Percentiles rank a stretch among this genome's conserved stretches.
Evolutionary conservation across 2,329 filamentous ascomycete species (phyloP).

Genomic region (Aschersonia sp.): DNA sequence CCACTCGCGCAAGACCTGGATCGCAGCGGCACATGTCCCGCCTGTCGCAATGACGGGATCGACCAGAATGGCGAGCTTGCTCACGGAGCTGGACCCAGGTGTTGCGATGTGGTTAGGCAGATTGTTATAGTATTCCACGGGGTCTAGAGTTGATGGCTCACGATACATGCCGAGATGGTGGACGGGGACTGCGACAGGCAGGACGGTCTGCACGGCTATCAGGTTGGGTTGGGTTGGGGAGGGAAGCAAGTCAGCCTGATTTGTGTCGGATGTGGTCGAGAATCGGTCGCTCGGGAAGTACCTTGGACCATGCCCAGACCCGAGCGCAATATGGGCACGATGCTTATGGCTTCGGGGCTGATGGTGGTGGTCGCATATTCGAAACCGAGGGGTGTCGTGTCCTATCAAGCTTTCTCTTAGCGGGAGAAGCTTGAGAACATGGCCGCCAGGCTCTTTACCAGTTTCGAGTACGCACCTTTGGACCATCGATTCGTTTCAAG

Average conservation of each 20-base stretch:
- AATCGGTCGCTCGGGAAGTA: conserved; percentile 13
- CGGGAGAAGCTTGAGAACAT: no score
- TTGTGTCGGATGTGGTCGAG: not conserved
- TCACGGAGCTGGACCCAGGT: conserved; percentile 15
- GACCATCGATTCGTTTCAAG: conserved; percentile 40
- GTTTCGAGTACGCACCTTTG: conserved; percentile 37
- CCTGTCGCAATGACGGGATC: conserved; percentile 93
- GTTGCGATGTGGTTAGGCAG: conserved; percentile 56
- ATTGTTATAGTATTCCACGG: conserved; percentile 97
- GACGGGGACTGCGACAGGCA: conserved; percentile 66
- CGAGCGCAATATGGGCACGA: conserved; percentile 86
- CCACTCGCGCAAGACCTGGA: conserved; percentile 83
- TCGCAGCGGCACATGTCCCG: conserved; percentile 76
- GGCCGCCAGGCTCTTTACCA: no score
- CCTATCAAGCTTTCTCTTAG: conserved; percentile 29
- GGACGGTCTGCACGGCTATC: conserved; percentile 63
- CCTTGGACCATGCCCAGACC: conserved; percentile 85
- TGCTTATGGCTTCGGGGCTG: conserved; percentile 52
- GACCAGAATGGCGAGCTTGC: conserved; percentile 62
- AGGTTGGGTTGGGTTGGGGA: not conserved
- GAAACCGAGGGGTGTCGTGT: conserved; percentile 64
- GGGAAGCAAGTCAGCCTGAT: not conserved
- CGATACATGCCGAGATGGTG: conserved; percentile 94
- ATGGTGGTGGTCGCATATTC: conserved; percentile 54
- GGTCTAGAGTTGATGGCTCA: conserved; percentile 72